Conservation (phyloP, 371 early-diverging fungal species). For the Lichtheimia corymbifera region DNA sequence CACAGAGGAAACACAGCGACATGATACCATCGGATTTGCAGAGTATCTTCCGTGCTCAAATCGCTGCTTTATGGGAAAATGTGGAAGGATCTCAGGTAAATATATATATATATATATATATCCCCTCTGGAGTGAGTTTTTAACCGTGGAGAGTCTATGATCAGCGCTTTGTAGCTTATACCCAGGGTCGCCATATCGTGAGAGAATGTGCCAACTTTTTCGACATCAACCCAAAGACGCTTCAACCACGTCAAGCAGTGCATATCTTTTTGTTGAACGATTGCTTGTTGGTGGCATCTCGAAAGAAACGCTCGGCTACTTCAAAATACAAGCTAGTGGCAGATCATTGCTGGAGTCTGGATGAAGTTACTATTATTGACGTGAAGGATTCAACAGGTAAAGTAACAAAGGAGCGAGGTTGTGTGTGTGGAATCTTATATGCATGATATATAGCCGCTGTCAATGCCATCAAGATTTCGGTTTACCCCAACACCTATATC, state of each 20-base stretch:
- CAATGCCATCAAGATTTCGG: conserved; percentile 69
- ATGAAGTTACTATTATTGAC: conserved; percentile 79
- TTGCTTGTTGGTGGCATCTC: conserved; percentile 73
- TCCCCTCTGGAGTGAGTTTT: not conserved
- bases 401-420: not conserved
- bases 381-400: conserved; percentile 77
- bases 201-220: conserved; percentile 76
- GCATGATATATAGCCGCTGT: conserved; percentile 27
- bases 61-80: conserved; percentile 72
- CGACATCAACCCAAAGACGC: conserved; percentile 78
- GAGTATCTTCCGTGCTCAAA: conserved; percentile 62
- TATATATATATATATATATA: no score
- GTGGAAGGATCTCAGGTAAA: conserved; percentile 78
- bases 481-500: conserved; percentile 74
- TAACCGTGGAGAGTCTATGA: not conserved
- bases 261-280: conserved; percentile 83
- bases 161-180: conserved; percentile 77
- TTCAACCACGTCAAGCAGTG: conserved; percentile 74
- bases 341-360: conserved; percentile 75
- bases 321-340: conserved; percentile 75
- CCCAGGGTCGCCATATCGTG: conserved; percentile 75
- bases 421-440: not conserved
- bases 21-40: conserved; percentile 54
- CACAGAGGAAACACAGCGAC: conserved; percentile 36
- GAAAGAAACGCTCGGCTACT: conserved; percentile 72